Evolutionary conservation across 2,329 filamentous ascomycete species (phyloP).

Genomic region (Ambrosiella xylebori): DNA sequence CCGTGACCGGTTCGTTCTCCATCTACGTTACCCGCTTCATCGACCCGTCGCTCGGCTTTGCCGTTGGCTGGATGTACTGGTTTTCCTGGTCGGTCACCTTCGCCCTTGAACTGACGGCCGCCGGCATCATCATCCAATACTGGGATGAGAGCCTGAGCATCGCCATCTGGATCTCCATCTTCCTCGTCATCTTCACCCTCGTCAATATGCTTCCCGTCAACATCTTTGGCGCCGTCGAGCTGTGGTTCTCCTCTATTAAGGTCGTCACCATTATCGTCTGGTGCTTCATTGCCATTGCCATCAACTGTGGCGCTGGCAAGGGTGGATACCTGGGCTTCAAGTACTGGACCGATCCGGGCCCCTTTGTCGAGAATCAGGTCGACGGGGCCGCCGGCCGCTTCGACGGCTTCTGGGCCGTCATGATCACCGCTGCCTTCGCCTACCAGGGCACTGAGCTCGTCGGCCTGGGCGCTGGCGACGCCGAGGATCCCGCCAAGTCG

Average conservation of each 20-base stretch:
- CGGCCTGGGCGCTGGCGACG: conserved; percentile 63
- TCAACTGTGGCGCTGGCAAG: conserved; percentile 53
- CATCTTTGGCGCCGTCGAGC: conserved; percentile 61
- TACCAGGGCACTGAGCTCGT: conserved; percentile 62
- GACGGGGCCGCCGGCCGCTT: conserved; percentile 40
- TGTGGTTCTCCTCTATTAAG: conserved; percentile 64
- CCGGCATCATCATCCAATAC: conserved; percentile 59
- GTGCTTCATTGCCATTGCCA: conserved; percentile 58
- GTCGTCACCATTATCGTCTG: conserved; percentile 59
- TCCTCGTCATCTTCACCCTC: conserved; percentile 52
- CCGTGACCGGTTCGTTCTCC: conserved; percentile 60
- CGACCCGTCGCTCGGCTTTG: conserved; percentile 54
- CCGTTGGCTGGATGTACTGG: conserved; percentile 75
- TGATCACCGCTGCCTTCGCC: conserved; percentile 52
- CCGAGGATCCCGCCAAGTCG: conserved; percentile 51
- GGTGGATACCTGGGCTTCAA: conserved; percentile 59
- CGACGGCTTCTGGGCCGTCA: conserved; percentile 50
- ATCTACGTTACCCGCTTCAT: conserved; percentile 61
- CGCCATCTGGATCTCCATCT: conserved; percentile 56
- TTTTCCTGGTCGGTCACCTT: conserved; percentile 61
- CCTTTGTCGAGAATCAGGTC: conserved; percentile 46
- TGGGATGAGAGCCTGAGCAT: conserved; percentile 47
- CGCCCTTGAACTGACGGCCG: conserved; percentile 54
- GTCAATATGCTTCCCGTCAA: conserved; percentile 56
- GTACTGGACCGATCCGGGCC: conserved; percentile 51